Conservation (phyloP, 495 filamentous ascomycete genomes). For the Tuber microsphaerosporum region DNA sequence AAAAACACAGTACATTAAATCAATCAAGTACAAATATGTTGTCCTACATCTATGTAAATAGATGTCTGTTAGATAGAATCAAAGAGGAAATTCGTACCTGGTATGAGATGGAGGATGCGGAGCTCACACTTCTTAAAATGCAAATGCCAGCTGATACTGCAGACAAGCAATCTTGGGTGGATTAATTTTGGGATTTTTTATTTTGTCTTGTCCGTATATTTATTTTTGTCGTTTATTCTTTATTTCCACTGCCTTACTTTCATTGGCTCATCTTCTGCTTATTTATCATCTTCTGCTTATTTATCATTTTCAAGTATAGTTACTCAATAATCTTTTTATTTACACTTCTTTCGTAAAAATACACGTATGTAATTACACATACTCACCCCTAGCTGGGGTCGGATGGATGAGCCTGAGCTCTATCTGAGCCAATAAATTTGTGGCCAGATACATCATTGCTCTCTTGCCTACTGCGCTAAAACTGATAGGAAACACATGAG, state of each 20-base stretch:
- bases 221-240: too few species aligned
- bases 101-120: background rate
- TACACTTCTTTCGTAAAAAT: background rate
- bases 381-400: background rate
- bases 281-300: background rate
- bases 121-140: background rate
- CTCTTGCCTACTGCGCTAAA: too few species aligned
- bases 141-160: background rate
- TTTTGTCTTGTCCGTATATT: background rate
- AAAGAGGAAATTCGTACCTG: background rate
- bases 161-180: background rate
- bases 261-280: background rate
- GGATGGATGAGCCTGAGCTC: too few species aligned
- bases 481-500: too few species aligned
- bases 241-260: too few species aligned
- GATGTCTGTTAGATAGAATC: background rate
- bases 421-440: too few species aligned
- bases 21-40: slow-evolving; percentile 1
- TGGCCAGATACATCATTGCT: too few species aligned
- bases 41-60: slow-evolving; percentile 8
- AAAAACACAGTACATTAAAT: slow-evolving; percentile 1
- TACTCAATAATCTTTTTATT: background rate
- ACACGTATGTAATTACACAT: background rate
- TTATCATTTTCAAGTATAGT: background rate
- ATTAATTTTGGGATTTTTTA: background rate